Conservation (phyloP, 192 early-diverging fungal species). For the Phlyctochytrium arcticum region DNA sequence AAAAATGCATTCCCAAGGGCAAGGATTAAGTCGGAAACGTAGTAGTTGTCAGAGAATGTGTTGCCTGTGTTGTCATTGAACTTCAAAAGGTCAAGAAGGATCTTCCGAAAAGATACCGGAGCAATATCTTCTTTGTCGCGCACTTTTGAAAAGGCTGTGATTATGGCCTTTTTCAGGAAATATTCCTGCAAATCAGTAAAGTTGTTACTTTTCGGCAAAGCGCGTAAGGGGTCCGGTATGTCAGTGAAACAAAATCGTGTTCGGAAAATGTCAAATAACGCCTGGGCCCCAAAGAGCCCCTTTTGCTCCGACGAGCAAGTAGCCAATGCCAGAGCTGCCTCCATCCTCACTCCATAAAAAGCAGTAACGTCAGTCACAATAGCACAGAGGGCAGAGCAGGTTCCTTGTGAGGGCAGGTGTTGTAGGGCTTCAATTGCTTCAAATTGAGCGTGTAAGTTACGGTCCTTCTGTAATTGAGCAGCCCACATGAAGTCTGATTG, state of each 20-base stretch:
- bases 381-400: background rate
- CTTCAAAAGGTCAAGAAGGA: slow-evolving; percentile 73
- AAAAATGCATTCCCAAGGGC: slow-evolving; percentile 65
- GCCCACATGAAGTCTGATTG: slow-evolving; percentile 97
- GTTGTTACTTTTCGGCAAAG: slow-evolving; percentile 74
- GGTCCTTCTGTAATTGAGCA: slow-evolving; percentile 81
- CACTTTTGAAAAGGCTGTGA: slow-evolving; percentile 64
- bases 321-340: slow-evolving; percentile 34
- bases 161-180: slow-evolving; percentile 78
- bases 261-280: slow-evolving; percentile 66
- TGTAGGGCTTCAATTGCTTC: slow-evolving; percentile 59
- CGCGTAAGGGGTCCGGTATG: background rate
- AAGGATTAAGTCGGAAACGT: slow-evolving; percentile 68
- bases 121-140: slow-evolving; percentile 61
- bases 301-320: slow-evolving; percentile 17
- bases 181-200: slow-evolving; percentile 87
- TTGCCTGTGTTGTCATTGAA: slow-evolving; percentile 95
- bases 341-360: slow-evolving; percentile 27
- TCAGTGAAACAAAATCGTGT: slow-evolving; percentile 59
- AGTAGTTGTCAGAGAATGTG: slow-evolving; percentile 76
- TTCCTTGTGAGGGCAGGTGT: slow-evolving; percentile 33
- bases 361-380: slow-evolving; percentile 2
- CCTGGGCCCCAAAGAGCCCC: background rate
- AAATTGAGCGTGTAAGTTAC: slow-evolving; percentile 87
- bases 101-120: slow-evolving; percentile 55